Evolutionary conservation across 352 stramenopile genomes (phyloP), one percentile per base, ranked within the genome.

Genomic region (Stramenopiles sp.): DNA sequence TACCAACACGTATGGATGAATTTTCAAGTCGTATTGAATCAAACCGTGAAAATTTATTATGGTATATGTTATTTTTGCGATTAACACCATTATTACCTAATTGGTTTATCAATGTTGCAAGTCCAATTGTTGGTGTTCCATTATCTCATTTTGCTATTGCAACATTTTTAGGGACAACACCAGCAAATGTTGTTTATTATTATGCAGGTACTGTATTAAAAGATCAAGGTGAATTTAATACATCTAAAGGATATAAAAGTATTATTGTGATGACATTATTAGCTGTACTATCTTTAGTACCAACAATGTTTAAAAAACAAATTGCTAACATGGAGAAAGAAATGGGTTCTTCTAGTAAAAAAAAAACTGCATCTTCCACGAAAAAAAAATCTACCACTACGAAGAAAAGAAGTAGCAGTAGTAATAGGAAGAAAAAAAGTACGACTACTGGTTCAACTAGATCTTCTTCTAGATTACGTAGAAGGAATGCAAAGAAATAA

Each of bases 41-140:
- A 76, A 93, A 94, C 82, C 86, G 89, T 74, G 79, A 82, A 63
- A 93, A 93, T 78, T 69, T 94, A 32, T 91, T 94, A 73, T 94
- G 92, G 83, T 94, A 94, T 81, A 79, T 94, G 80, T 82, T 94
- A n/a, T 94, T 94, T 80, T 84, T 94, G 63, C 86, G 89, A 29
- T 90, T 94, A 80, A 94, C 89, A 30, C 89, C 89, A 30, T 78
- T 94, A 53, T 80, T 94, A 78, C 89, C 89, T 20, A 94, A 94
- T 83, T 94, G 89, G 89, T 93, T 93, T 76, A 88, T 94, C 79
- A 94, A 94, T 80, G 90, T 94, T 43, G 88, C 88, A 31, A 92
- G 87, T 38, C 89, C 89, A 38, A 83, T 94, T 0, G 89, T 94
- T 0, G 88, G 87, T 63, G 88, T 94, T 63, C 85, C 87, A 73